Base-by-base conservation (phyloP, 2,329 filamentous ascomycete genomes). In the Colletotrichum chrysophilum region DNA sequence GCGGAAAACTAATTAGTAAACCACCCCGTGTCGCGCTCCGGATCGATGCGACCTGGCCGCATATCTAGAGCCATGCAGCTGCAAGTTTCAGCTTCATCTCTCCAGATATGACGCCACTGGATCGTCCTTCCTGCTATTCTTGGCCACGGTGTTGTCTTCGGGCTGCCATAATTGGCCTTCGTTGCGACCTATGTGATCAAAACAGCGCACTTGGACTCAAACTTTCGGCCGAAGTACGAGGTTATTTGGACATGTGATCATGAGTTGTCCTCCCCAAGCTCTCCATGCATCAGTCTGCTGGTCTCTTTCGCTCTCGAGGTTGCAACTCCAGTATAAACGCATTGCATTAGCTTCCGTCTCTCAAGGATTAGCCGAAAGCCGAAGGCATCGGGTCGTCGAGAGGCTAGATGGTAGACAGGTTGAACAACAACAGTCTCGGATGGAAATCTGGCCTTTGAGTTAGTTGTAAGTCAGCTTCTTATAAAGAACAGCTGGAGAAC, bases 241-340 rank as follows among this genome's bases (percentile, higher is more conserved):
- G 34, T 36, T 16, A 36, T 36, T 3, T 3, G 4, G 34, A 6
- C 43, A 52, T 52, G 43, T 52, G 43, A 52, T 21, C 10, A 52
- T 21, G 43, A 2, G n/a, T 13, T 52, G 12, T 52, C n/a, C 12
- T 21, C 0, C n/a, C n/a, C 43, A 21, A 12, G 16, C n/a, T 2
- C 43, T 52, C 7, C 1, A 21, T 52, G 4, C n/a, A 21, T 52
- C 43, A 21, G n/a, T 21, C n/a, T 52, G n/a, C 43, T 52, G 43
- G 0, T 4, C 0, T 21, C 10, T 21, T 21, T 7, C 6, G 2
- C n/a, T 4, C n/a, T 52, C 43, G 10, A 52, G n/a, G n/a, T 21
- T 52, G 43, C 43, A 52, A n/a, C 16, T 52, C 10, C 4, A 9
- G n/a, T 52, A 21, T 24, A 10, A 24, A 13, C 0, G n/a, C n/a